A percentile compares a stretch with the other conserved stretches of the same genome.
Evolutionary conservation across 2,329 filamentous ascomycete species (phyloP).

Genomic region (Calonectria ilicicola): DNA sequence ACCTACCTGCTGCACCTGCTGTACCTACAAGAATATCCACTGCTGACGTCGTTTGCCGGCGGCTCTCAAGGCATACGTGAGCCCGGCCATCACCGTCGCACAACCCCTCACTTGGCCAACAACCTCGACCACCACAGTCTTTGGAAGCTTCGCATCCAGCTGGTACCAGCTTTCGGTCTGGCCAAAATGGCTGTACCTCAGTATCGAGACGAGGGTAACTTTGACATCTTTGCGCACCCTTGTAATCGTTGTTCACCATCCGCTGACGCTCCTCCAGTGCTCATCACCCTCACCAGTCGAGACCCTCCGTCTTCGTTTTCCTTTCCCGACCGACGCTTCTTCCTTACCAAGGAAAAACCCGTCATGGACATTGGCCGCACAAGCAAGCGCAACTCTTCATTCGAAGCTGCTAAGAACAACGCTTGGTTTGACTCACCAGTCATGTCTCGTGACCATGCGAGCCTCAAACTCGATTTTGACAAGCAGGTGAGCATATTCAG

Average conservation of each 20-base stretch:
- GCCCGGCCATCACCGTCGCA: conserved; percentile 21
- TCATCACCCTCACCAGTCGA: conserved; percentile 45
- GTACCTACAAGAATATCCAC: conserved; percentile 15
- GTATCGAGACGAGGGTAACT: conserved; percentile 42
- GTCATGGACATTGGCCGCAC: conserved; percentile 56
- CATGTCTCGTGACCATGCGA: conserved; percentile 77
- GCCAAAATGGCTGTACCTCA: conserved; percentile 38
- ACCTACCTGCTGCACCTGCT: conserved; percentile 4
- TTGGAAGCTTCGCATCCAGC: conserved; percentile 5
- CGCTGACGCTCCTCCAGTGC: conserved; percentile 41
- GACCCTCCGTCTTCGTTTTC: conserved; percentile 33
- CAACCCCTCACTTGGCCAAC: conserved; percentile 30
- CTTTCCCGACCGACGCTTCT: conserved; percentile 44
- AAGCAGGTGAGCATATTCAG: conserved; percentile 53
- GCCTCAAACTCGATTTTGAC: conserved; percentile 58
- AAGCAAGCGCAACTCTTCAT: conserved; percentile 52
- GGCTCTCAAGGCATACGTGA: conserved; percentile 30
- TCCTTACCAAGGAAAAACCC: conserved; percentile 47
- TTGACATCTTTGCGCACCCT: background rate
- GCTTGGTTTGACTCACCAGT: conserved; percentile 78
- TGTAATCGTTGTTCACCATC: background rate
- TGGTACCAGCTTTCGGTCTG: background rate
- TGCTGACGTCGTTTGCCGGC: conserved; percentile 32
- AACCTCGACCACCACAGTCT: conserved; percentile 12
- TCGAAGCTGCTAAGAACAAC: conserved; percentile 61